These are phyloP conservation scores for Fusarium sp. DNA, from an alignment of 2,329 filamentous ascomycete genomes.

Conservation along the genomic window DNA sequence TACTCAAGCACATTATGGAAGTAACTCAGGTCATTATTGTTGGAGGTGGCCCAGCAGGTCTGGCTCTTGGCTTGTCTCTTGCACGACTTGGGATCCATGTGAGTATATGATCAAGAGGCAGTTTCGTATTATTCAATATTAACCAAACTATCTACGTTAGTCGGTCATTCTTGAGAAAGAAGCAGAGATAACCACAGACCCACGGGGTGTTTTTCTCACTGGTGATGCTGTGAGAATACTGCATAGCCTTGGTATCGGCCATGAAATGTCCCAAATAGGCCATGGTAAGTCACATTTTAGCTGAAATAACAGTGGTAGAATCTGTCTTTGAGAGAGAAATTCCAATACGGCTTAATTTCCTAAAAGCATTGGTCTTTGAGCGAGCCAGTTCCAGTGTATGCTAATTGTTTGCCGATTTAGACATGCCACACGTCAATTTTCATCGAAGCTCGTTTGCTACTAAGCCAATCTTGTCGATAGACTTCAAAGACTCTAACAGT, in stretches of 20 bases:
- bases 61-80: neutral
- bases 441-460: neutral
- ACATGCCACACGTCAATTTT: neutral
- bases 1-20: neutral
- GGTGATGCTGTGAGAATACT: neutral
- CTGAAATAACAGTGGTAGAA: too few relatives aligned
- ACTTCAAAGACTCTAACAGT: neutral
- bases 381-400: too few relatives aligned
- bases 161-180: neutral
- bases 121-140: neutral
- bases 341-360: too few relatives aligned
- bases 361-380: too few relatives aligned
- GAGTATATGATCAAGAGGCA: neutral
- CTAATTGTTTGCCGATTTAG: neutral
- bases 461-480: neutral
- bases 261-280: neutral
- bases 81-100: neutral
- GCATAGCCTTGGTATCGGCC: neutral
- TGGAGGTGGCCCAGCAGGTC: neutral
- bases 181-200: neutral
- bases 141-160: neutral
- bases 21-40: neutral
- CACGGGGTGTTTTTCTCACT: neutral
- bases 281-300: neutral
- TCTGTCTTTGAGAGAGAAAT: too few relatives aligned